Evolutionary conservation across 2,329 filamentous ascomycete species (phyloP).

Genomic region (Teratosphaeria nubilosa): DNA sequence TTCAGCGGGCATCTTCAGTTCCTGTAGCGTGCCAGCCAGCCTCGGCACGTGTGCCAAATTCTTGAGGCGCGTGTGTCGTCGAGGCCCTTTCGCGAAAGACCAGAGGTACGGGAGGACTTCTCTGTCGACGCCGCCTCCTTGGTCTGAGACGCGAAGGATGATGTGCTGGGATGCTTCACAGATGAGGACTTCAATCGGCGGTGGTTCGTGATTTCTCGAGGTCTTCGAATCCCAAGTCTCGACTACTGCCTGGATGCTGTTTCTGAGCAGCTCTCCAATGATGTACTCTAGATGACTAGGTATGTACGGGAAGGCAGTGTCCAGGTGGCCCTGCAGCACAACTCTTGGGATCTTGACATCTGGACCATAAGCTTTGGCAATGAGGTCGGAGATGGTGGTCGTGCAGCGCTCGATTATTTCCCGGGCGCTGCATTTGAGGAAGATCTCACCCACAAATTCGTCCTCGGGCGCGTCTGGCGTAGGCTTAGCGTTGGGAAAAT

Average conservation of each 20-base stretch:
- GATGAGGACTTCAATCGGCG: constrained; percentile 85
- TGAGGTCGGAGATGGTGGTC: constrained; percentile 62
- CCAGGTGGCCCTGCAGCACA: constrained; percentile 70
- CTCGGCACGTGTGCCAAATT: constrained; percentile 81
- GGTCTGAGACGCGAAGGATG: constrained; percentile 91
- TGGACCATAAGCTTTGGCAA: constrained; percentile 63
- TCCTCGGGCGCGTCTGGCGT: constrained; percentile 47
- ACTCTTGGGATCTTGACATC: constrained; percentile 68
- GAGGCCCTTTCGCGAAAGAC: constrained; percentile 92
- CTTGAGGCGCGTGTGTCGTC: constrained; percentile 64
- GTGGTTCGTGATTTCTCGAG: constrained; percentile 36
- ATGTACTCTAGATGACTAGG: constrained; percentile 95
- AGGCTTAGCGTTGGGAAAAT: constrained; percentile 64
- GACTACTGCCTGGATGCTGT: constrained; percentile 86
- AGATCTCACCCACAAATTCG: constrained; percentile 92
- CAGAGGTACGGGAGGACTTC: constrained; percentile 83
- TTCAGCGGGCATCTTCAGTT: constrained; percentile 12
- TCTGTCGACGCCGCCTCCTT: constrained; percentile 80
- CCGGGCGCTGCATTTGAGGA: constrained; percentile 81
- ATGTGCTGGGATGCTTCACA: constrained; percentile 92
- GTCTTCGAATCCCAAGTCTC: constrained; percentile 47
- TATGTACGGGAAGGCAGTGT: constrained; percentile 92
- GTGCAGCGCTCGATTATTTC: constrained; percentile 82
- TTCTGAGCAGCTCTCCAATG: constrained; percentile 84
- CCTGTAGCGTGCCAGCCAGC: constrained; percentile 88